Percentiles rank a stretch among this genome's conserved stretches.
Evolutionary conservation across 179 eudicot species (phyloP).

Genomic region (Spergularia azorica): DNA sequence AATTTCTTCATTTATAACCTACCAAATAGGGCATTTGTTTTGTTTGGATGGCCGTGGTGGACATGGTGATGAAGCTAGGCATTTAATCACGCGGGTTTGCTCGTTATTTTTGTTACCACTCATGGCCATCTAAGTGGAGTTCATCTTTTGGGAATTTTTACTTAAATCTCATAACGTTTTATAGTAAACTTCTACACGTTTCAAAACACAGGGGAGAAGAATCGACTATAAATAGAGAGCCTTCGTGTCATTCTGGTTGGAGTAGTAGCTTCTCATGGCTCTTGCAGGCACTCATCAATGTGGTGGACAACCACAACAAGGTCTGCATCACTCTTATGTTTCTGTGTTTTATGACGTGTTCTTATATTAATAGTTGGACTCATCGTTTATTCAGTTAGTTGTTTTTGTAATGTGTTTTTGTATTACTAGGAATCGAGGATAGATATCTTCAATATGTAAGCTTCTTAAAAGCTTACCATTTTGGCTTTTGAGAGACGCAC

Average conservation of each 20-base stretch:
- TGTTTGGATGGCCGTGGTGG: too few relatives aligned
- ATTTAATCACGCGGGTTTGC: too few relatives aligned
- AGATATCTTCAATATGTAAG: too few relatives aligned
- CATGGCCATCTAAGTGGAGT: too few relatives aligned
- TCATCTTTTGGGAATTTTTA: too few relatives aligned
- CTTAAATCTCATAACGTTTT: too few relatives aligned
- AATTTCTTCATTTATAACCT: too few relatives aligned
- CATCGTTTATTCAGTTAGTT: neutral
- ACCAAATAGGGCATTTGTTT: too few relatives aligned
- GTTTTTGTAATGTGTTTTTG: neutral
- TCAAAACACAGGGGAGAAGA: conserved; percentile 6
- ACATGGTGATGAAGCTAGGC: too few relatives aligned
- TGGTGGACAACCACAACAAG: conserved; percentile 49
- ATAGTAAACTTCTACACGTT: too few relatives aligned
- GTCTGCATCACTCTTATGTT: conserved; percentile 31
- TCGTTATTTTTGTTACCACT: too few relatives aligned
- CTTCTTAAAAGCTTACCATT: neutral
- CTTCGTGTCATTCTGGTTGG: conserved; percentile 24
- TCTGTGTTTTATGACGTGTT: conserved; percentile 8
- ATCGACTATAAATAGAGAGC: conserved; percentile 25
- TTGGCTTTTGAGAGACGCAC: neutral
- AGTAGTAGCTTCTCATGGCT: conserved; percentile 47
- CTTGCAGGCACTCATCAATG: conserved; percentile 36
- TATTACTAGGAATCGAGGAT: neutral
- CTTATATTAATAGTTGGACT: conserved; percentile 1